Percentiles rank a stretch among this genome's conserved stretches.
Conservation (phyloP, 768 basidiomycete species). For the Rhizopogon sp. region DNA sequence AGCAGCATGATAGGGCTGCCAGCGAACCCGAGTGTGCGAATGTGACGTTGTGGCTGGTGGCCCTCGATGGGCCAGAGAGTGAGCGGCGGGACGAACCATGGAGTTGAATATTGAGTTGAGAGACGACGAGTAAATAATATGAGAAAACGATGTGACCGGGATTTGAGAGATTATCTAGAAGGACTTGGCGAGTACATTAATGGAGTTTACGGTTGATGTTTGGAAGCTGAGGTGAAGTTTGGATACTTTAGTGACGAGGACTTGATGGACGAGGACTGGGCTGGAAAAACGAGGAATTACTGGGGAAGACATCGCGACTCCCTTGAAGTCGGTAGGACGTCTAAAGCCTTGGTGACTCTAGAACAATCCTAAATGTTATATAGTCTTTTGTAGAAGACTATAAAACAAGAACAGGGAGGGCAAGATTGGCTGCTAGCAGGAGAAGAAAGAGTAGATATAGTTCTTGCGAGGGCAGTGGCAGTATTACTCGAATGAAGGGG, state of each 20-base stretch:
- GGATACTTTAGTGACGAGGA: slow-evolving; percentile 8
- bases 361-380: slow-evolving; percentile 30
- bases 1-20: slow-evolving; percentile 71
- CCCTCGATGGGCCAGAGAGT: slow-evolving; percentile 65
- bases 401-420: slow-evolving; percentile 5
- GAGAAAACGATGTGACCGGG: slow-evolving; percentile 5
- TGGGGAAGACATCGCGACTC: slow-evolving; percentile 36
- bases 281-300: slow-evolving; percentile 19
- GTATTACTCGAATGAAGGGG: neutral
- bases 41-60: slow-evolving; percentile 55
- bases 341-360: slow-evolving; percentile 39
- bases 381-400: slow-evolving; percentile 21
- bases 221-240: slow-evolving; percentile 10
- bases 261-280: slow-evolving; percentile 14
- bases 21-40: slow-evolving; percentile 51
- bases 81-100: slow-evolving; percentile 34
- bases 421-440: neutral
- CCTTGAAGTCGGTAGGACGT: slow-evolving; percentile 18
- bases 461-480: slow-evolving; percentile 13
- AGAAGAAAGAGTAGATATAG: slow-evolving; percentile 4
- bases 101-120: slow-evolving; percentile 20
- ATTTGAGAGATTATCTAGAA: slow-evolving; percentile 30
- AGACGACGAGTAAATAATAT: slow-evolving; percentile 3
- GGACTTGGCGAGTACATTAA: slow-evolving; percentile 30
- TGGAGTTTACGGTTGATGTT: slow-evolving; percentile 16